Conservation (phyloP, 768 basidiomycete species). For the Trametes coccinea region DNA sequence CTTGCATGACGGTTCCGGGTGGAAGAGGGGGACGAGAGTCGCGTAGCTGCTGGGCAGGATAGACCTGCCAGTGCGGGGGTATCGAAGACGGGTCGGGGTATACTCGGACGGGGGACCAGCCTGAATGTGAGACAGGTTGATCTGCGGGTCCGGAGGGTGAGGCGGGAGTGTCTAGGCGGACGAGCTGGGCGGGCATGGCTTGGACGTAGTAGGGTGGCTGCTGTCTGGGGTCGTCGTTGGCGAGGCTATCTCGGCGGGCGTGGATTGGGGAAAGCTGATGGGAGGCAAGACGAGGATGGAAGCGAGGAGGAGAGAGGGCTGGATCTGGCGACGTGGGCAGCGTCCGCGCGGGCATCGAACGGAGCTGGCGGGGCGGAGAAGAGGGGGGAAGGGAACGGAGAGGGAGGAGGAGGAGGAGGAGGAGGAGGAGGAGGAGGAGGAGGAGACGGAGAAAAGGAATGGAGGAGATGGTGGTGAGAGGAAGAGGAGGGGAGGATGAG, state of each 20-base stretch:
- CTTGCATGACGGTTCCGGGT: background rate
- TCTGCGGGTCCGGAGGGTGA: conserved; percentile 5
- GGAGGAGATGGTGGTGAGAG: conserved; percentile 5
- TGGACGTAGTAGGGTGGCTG: conserved; percentile 2
- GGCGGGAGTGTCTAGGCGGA: conserved; percentile 11
- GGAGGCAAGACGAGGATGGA: background rate
- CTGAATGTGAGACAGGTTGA: conserved; percentile 5
- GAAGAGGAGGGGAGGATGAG: conserved; percentile 1
- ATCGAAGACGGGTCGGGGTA: conserved; percentile 22
- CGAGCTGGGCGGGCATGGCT: conserved; percentile 16
- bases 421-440: background rate
- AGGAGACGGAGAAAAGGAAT: conserved; percentile 15
- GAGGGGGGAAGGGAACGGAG: background rate
- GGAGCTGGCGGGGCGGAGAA: background rate
- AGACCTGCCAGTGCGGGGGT: conserved; percentile 23
- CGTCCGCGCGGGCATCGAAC: conserved; percentile 17
- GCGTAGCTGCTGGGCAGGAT: conserved; percentile 10
- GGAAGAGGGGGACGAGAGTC: conserved; percentile 3
- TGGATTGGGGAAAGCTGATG: background rate
- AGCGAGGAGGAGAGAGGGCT: conserved; percentile 17
- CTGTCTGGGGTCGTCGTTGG: background rate
- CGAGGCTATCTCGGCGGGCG: conserved; percentile 6
- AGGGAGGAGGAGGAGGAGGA: background rate
- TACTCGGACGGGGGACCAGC: conserved; percentile 18
- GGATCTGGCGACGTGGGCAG: conserved; percentile 6